Conservation (phyloP, 208 protist genomes). For the Acanthamoeba castellanii region DNA sequence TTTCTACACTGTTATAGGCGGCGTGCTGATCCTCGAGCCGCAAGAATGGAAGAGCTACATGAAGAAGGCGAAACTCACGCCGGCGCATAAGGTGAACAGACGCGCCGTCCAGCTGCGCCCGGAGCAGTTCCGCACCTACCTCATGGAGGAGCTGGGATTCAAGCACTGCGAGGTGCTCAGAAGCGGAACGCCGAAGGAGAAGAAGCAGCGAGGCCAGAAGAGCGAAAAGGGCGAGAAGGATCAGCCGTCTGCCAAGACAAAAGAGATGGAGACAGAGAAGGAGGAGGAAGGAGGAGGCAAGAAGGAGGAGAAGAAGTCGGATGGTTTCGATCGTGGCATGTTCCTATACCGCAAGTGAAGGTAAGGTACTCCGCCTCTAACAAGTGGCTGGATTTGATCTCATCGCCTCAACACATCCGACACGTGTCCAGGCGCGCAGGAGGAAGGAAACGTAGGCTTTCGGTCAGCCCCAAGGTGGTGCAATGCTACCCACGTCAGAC, state of each 20-base stretch:
- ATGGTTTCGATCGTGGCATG: not conserved
- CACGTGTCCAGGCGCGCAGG: too few relatives aligned
- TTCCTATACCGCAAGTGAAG: not conserved
- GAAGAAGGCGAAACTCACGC: conserved; percentile 76
- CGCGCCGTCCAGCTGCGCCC: conserved; percentile 72
- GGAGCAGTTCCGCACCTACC: conserved; percentile 70
- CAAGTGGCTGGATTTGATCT: too few relatives aligned
- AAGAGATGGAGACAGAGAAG: not conserved
- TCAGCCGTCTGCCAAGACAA: not conserved
- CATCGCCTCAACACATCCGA: too few relatives aligned
- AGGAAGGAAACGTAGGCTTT: too few relatives aligned
- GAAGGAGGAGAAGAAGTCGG: not conserved
- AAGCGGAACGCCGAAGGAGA: not conserved
- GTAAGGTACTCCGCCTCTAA: too few relatives aligned
- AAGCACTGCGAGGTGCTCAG: conserved; percentile 11
- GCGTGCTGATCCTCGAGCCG: conserved; percentile 85
- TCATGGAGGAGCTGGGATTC: conserved; percentile 73
- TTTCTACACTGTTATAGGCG: conserved; percentile 11
- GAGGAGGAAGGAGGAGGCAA: not conserved
- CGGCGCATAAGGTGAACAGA: not conserved
- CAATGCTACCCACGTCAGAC: too few relatives aligned
- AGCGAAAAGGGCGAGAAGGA: not conserved
- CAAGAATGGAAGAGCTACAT: conserved; percentile 84
- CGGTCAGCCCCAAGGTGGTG: too few relatives aligned
- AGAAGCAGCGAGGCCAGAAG: not conserved